Evolutionary conservation across 2,329 filamentous ascomycete species (phyloP), one percentile per base, ranked within the genome.

Genomic region (Aspergillus aculeatinus): DNA sequence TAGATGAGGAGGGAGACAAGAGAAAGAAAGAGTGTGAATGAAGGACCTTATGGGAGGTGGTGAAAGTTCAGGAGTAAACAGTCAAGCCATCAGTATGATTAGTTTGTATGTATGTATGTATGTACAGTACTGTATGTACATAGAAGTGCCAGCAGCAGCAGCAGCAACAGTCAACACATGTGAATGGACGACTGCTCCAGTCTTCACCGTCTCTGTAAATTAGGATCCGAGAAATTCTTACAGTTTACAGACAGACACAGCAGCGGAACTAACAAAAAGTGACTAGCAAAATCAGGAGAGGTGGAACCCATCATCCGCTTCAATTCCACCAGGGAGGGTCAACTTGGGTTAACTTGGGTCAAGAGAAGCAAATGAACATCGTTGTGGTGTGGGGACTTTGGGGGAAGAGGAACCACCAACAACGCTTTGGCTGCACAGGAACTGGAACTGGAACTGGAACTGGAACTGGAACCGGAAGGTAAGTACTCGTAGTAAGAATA

Each of bases 261-360:
- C 31, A 27, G 31, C 10, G n/a, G 31, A 33, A 21, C 51, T 48
- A 33, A 48, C 23, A 48, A 29, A 27, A 25, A 19, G 53, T 31
- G 25, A 55, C 19, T 48, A 48, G 42, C 53, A 55, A 55, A 55
- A 55, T 25, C 53, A 55, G 53, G 53, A 55, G 53, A 55, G 53
- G 53, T 55, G 52, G 52, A 55, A 5, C 11, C 33, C 14, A 12
- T 44, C 52, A 48, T 47, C 53, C 53, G 19, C 33, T 48, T 33
- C 31, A 21, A 29, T 48, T 25, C 53, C 39, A 44, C 39, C 39
- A 14, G 53, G 53, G 53, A 55, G 53, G 53, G 19, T 27, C 42
- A 29, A 16, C 14, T 42, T 16, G 11, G 11, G 14, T 42, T 23
- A 23, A 23, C 23, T 23, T 23, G 53, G 53, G 19, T 27, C 16